A percentile compares a stretch with the other conserved stretches of the same genome.
phyloP scores from a whole-genome alignment of 2,329 filamentous ascomycete genomes.

The Tolypocladium pustulatum region DNA sequence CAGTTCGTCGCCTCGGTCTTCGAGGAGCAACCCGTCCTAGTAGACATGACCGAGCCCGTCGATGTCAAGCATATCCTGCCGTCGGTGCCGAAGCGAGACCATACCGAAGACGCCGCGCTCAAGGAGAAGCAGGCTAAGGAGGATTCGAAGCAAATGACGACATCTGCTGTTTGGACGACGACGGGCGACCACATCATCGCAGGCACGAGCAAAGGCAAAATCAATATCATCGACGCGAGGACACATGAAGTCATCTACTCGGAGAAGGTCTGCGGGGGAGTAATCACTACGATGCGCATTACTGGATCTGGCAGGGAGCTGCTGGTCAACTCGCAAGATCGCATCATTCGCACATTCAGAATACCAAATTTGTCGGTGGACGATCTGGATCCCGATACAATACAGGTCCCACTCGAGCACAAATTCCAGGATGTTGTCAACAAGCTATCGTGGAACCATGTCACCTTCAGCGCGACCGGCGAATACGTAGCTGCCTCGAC shows the following conservation, averaged over 20 bases:
- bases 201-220: constrained; percentile 88
- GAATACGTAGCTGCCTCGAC: constrained; percentile 96
- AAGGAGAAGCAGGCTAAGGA: constrained; percentile 82
- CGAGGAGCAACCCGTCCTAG: constrained; percentile 82
- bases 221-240: constrained; percentile 85
- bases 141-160: constrained; percentile 91
- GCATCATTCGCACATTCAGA: constrained; percentile 86
- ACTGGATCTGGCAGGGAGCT: constrained; percentile 74
- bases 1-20: constrained; percentile 87
- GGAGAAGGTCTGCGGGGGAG: constrained; percentile 74
- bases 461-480: constrained; percentile 85
- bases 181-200: constrained; percentile 81
- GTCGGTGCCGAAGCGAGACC: constrained; percentile 67
- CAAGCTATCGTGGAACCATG: constrained; percentile 89
- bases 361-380: constrained; percentile 65
- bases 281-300: constrained; percentile 79
- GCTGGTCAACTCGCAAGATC: constrained; percentile 86
- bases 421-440: constrained; percentile 99
- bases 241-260: constrained; percentile 80
- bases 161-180: constrained; percentile 79
- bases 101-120: constrained; percentile 57
- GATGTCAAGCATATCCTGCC: constrained; percentile 69
- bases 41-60: constrained; percentile 62
- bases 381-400: constrained; percentile 70
- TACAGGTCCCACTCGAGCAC: constrained; percentile 87